Evolutionary conservation across 805 yeast genomes (phyloP).

Genomic region (Zygoascus biomembranicola): DNA sequence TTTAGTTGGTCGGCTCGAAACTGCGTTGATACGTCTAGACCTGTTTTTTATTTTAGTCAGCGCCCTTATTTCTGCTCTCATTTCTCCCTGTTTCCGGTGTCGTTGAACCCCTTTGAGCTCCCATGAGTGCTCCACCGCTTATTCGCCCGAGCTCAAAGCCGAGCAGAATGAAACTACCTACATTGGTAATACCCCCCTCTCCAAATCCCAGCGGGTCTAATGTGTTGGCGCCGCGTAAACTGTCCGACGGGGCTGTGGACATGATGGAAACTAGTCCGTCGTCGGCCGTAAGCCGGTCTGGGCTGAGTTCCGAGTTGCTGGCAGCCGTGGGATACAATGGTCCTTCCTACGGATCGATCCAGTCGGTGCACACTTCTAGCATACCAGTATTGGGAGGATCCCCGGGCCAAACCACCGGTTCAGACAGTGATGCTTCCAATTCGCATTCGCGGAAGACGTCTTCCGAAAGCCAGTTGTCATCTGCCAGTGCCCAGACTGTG

Average conservation of each 20-base stretch:
- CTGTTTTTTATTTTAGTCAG: too few relatives aligned
- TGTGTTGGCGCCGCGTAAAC: background rate
- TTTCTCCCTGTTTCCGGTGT: too few relatives aligned
- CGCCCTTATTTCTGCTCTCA: too few relatives aligned
- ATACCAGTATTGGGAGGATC: background rate
- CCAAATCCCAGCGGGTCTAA: background rate
- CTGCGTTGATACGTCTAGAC: too few relatives aligned
- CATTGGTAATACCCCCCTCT: slow-evolving; percentile 17
- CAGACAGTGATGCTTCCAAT: background rate
- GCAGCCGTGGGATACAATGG: slow-evolving; percentile 17
- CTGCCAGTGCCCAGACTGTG: background rate
- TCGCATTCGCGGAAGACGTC: background rate
- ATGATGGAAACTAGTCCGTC: slow-evolving; percentile 4
- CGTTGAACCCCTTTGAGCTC: background rate
- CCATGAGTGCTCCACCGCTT: slow-evolving; percentile 8
- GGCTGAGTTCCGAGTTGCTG: slow-evolving; percentile 19
- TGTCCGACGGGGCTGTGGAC: background rate
- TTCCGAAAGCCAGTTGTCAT: background rate
- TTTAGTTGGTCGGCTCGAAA: too few relatives aligned
- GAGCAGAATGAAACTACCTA: slow-evolving; percentile 17
- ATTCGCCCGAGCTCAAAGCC: slow-evolving; percentile 13
- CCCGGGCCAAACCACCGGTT: background rate
- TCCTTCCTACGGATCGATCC: background rate
- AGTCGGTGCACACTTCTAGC: background rate
- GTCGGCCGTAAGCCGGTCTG: slow-evolving; percentile 11